Evolutionary conservation across 306 rosid species (phyloP).

Genomic region (Echinosophora koreensis): DNA sequence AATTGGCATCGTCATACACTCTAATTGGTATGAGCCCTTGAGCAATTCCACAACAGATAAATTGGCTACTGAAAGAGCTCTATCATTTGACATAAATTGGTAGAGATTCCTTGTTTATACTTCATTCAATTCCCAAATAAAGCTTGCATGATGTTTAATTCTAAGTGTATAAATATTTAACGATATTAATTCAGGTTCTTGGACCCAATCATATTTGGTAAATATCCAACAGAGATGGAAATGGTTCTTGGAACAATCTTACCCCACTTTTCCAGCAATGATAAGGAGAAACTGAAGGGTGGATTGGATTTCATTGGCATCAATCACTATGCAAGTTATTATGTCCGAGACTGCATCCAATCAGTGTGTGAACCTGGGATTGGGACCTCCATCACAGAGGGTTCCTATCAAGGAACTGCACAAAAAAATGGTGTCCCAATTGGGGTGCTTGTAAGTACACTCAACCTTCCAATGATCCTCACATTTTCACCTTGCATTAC

Average conservation of each 20-base stretch:
- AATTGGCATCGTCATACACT: slow-evolving; percentile 62
- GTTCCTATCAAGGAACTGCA: slow-evolving; percentile 47
- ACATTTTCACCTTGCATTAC: not conserved
- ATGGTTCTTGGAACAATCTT: slow-evolving; percentile 57
- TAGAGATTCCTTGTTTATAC: slow-evolving; percentile 24
- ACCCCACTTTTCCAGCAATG: slow-evolving; percentile 61
- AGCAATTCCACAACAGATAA: slow-evolving; percentile 65
- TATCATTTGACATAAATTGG: slow-evolving; percentile 65
- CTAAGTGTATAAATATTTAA: not conserved
- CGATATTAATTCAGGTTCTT: slow-evolving; percentile 60
- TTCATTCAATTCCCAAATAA: not conserved
- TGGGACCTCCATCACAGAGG: slow-evolving; percentile 66
- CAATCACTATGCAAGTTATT: slow-evolving; percentile 73
- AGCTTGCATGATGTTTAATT: not conserved
- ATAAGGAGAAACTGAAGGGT: slow-evolving; percentile 53
- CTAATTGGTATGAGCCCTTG: slow-evolving; percentile 63
- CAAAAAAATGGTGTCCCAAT: slow-evolving; percentile 57
- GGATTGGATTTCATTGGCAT: slow-evolving; percentile 80
- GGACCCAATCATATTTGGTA: slow-evolving; percentile 69
- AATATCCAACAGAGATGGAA: slow-evolving; percentile 72
- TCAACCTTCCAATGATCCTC: not conserved
- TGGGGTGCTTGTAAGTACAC: slow-evolving; percentile 65
- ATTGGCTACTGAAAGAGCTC: slow-evolving; percentile 72
- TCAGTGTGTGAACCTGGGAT: slow-evolving; percentile 58
- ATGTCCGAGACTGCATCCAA: slow-evolving; percentile 63